These are phyloP conservation scores for Chaetomidium leptoderma DNA, from an alignment of 495 filamentous ascomycete species.

Conservation along the genomic window DNA sequence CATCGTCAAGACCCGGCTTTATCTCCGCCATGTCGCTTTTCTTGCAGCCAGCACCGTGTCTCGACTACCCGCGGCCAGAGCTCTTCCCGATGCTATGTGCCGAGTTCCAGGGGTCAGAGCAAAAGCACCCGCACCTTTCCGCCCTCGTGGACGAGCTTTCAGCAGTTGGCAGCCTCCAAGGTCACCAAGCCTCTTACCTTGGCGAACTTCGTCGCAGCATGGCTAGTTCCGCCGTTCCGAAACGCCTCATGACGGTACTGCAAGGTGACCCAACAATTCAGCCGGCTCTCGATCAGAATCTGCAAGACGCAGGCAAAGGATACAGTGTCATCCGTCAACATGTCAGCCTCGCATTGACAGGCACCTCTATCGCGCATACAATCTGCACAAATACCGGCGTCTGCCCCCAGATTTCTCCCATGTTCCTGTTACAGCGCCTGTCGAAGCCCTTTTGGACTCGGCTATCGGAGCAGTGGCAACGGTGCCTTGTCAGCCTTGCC, in stretches of 20 bases:
- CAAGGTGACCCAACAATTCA: not conserved
- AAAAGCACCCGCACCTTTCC: not conserved
- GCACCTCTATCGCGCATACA: constrained; percentile 5
- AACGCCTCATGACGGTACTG: not conserved
- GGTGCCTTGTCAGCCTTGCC: constrained; percentile 34
- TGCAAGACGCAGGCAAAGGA: not conserved
- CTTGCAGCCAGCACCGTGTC: not conserved
- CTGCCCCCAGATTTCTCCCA: constrained; percentile 31
- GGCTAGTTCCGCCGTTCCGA: not conserved
- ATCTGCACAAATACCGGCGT: constrained; percentile 8
- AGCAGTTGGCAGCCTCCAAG: not conserved
- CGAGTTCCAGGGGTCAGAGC: not conserved
- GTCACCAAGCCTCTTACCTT: not conserved
- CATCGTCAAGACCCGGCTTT: not conserved
- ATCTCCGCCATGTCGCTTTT: constrained; percentile 1
- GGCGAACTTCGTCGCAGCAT: constrained; percentile 4
- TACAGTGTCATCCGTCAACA: not conserved
- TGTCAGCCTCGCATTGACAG: not conserved
- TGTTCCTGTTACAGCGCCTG: constrained; percentile 37
- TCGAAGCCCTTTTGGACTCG: constrained; percentile 18
- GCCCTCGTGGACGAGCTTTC: not conserved
- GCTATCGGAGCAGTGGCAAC: constrained; percentile 27
- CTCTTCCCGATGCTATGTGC: not conserved
- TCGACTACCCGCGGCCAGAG: not conserved
- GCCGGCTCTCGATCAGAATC: not conserved